Percentiles rank a stretch among this genome's conserved stretches.
Evolutionary conservation across 129 eudicot genomes (phyloP).

Genomic region (Silybum marianum): DNA sequence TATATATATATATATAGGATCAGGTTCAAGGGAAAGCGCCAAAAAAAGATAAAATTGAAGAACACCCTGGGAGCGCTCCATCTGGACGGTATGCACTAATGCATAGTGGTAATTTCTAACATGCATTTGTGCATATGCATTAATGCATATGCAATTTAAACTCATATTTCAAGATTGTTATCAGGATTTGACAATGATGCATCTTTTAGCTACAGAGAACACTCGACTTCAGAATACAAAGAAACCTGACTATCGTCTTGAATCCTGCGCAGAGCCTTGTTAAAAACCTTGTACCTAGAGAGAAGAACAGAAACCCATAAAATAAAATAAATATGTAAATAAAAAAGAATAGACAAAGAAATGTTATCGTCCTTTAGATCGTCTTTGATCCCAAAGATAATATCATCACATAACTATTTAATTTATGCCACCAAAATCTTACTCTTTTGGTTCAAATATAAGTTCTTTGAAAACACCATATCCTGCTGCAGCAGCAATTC

Average conservation of each 20-base stretch:
- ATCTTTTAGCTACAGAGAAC: neutral
- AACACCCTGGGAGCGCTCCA: no score
- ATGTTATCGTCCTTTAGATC: neutral
- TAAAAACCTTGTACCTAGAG: constrained; percentile 81
- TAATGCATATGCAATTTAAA: neutral
- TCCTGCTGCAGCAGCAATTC: constrained; percentile 87
- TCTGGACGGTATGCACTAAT: no score
- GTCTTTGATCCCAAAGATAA: neutral
- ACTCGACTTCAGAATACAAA: constrained; percentile 2
- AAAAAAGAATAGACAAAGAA: neutral
- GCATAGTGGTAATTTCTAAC: no score
- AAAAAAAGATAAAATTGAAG: no score
- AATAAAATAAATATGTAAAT: neutral
- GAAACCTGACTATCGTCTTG: constrained; percentile 89
- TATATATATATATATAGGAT: no score
- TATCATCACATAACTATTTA: neutral
- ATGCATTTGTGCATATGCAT: no score
- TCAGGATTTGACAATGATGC: neutral
- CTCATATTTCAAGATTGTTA: neutral
- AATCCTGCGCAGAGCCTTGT: constrained; percentile 79
- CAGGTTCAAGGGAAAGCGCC: no score
- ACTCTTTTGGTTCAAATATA: constrained; percentile 94
- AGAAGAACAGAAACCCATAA: constrained; percentile 3
- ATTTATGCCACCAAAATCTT: constrained; percentile 13
- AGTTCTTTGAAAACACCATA: constrained; percentile 92